Percentiles rank a stretch among this genome's conserved stretches.
Evolutionary conservation across 345 rosid species (phyloP).

Genomic region (Gossypium raimondii): DNA sequence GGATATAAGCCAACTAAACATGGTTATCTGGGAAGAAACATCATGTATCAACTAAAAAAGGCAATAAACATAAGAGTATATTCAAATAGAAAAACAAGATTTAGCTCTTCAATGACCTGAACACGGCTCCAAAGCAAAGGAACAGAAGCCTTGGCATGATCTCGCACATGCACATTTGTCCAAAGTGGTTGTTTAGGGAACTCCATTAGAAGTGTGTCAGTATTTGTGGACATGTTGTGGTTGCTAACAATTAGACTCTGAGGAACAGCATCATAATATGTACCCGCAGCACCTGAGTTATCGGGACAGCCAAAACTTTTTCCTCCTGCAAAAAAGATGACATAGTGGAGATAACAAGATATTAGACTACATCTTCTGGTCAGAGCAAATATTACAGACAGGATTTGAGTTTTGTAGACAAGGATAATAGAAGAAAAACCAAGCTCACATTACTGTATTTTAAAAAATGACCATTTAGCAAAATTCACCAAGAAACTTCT

Average conservation of each 20-base stretch:
- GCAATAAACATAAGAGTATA: conserved; percentile 1
- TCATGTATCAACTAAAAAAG: not conserved
- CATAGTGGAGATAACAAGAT: conserved; percentile 5
- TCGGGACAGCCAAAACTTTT: conserved; percentile 56
- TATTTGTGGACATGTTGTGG: conserved; percentile 53
- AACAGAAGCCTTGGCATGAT: conserved; percentile 63
- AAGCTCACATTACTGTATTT: not conserved
- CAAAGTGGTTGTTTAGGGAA: conserved; percentile 68
- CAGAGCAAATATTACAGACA: not conserved
- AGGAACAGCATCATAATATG: conserved; percentile 74
- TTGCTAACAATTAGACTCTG: conserved; percentile 56
- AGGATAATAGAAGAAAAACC: not conserved
- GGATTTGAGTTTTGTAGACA: not conserved
- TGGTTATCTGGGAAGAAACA: not conserved
- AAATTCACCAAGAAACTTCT: not conserved
- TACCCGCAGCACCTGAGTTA: conserved; percentile 72
- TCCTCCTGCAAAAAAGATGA: conserved; percentile 43
- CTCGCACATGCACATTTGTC: conserved; percentile 52
- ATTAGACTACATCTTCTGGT: not conserved
- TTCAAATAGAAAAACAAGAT: conserved; percentile 13
- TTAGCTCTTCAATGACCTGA: conserved; percentile 41
- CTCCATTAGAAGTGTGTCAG: conserved; percentile 63
- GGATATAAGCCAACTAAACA: not conserved
- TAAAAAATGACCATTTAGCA: not conserved
- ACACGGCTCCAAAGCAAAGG: conserved; percentile 74